These are phyloP conservation scores for Rhizomucor pusillus DNA, from an alignment of 371 early-diverging fungal species.

Conservation along the genomic window DNA sequence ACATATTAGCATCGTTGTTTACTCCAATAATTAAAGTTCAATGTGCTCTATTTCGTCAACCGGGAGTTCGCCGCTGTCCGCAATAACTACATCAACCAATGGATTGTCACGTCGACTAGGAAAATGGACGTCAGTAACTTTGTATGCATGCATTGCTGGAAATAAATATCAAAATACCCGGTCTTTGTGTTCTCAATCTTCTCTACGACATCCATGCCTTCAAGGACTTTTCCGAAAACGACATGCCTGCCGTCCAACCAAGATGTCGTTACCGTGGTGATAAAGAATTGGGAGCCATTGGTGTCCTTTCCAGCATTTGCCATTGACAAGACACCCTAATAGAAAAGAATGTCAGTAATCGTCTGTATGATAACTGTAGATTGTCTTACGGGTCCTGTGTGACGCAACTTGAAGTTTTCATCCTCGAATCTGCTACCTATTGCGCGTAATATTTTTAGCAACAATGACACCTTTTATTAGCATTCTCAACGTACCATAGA, in stretches of 20 bases:
- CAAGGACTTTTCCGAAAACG: conserved; percentile 86
- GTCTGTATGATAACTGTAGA: background rate
- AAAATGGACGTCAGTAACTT: too few species aligned
- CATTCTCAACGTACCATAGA: conserved; percentile 65
- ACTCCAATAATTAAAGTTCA: conserved; percentile 29
- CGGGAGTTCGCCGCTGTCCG: conserved; percentile 72
- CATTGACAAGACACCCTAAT: conserved; percentile 84
- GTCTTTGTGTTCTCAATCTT: conserved; percentile 63
- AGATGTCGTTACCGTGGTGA: conserved; percentile 76
- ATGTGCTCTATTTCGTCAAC: conserved; percentile 43
- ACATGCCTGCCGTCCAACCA: conserved; percentile 90
- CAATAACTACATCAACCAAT: conserved; percentile 61
- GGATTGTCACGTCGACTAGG: conserved; percentile 57
- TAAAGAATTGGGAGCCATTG: conserved; percentile 99
- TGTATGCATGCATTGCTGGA: background rate
- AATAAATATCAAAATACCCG: conserved; percentile 17
- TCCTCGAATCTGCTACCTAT: conserved; percentile 78
- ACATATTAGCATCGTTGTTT: too few species aligned
- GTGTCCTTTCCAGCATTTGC: conserved; percentile 94
- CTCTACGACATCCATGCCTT: conserved; percentile 75
- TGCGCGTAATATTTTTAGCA: background rate
- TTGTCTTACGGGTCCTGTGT: conserved; percentile 67
- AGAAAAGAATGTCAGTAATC: conserved; percentile 16
- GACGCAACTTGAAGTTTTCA: conserved; percentile 93
- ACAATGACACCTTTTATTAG: background rate